Conservation (phyloP, 1,284 basidiomycete genomes). For the Fistulinella cinereoalba region DNA sequence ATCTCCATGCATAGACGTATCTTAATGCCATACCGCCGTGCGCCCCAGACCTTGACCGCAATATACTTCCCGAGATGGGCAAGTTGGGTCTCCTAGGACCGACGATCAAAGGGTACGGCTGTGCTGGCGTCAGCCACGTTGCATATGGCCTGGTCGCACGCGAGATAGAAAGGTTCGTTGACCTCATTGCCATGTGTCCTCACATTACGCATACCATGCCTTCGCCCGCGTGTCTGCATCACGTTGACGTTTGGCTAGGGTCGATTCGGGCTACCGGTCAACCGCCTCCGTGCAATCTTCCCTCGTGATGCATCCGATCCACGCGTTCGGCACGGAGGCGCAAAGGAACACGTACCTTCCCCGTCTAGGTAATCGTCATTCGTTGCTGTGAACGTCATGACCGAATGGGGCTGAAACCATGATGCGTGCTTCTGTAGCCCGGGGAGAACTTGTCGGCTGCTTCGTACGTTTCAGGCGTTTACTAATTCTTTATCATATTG, state of each 20-base stretch:
- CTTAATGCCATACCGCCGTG: slow-evolving; percentile 1
- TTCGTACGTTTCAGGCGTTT: slow-evolving; percentile 61
- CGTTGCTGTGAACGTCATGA: not conserved
- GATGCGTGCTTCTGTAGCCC: slow-evolving; percentile 46
- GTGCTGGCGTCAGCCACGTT: slow-evolving; percentile 89
- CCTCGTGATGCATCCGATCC: slow-evolving; percentile 97
- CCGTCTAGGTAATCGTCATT: slow-evolving; percentile 66
- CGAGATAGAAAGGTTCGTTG: slow-evolving; percentile 82
- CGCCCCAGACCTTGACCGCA: slow-evolving; percentile 69
- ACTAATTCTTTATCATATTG: too few species aligned
- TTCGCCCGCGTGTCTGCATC: too few species aligned
- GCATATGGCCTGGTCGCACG: slow-evolving; percentile 93
- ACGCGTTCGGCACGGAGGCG: slow-evolving; percentile 85
- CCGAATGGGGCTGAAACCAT: slow-evolving; percentile 12
- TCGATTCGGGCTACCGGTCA: slow-evolving; percentile 95
- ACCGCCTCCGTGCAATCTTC: slow-evolving; percentile 97
- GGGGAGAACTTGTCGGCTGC: slow-evolving; percentile 87
- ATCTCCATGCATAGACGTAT: not conserved
- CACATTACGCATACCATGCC: too few species aligned
- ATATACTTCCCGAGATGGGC: slow-evolving; percentile 90
- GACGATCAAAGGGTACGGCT: slow-evolving; percentile 92
- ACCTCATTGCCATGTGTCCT: not conserved
- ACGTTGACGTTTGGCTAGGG: slow-evolving; percentile 44
- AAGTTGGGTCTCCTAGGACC: slow-evolving; percentile 86
- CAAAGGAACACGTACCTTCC: slow-evolving; percentile 94